Percentiles rank a stretch among this genome's conserved stretches.
phyloP scores from a whole-genome alignment of 192 early-diverging fungal species.

The Coemansia sp. region DNA sequence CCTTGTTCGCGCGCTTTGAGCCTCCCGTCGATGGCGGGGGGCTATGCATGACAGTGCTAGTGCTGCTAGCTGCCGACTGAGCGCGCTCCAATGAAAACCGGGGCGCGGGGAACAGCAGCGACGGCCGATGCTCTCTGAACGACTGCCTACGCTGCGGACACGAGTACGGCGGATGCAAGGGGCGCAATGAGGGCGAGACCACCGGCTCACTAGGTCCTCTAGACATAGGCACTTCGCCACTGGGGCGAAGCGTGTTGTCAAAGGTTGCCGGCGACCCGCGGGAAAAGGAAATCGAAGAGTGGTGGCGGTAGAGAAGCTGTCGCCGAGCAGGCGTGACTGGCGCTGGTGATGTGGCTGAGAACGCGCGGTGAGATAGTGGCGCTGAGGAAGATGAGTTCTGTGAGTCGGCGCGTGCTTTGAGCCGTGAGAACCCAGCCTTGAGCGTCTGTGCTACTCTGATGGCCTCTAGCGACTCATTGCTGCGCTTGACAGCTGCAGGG shows the following conservation, averaged over 20 bases:
- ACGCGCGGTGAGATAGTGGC: constrained; percentile 26
- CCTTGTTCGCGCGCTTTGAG: constrained; percentile 11
- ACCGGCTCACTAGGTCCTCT: neutral
- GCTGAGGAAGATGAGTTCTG: neutral
- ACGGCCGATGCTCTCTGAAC: neutral
- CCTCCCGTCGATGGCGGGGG: neutral
- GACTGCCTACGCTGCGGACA: constrained; percentile 29
- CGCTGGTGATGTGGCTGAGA: constrained; percentile 30
- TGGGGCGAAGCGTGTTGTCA: neutral
- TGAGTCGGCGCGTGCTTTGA: constrained; percentile 41
- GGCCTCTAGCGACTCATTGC: constrained; percentile 38
- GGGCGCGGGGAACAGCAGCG: constrained; percentile 14
- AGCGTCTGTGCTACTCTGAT: constrained; percentile 47
- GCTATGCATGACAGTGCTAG: neutral
- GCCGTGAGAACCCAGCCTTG: constrained; percentile 45
- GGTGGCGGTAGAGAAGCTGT: constrained; percentile 25
- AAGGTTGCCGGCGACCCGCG: neutral
- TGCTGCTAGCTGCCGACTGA: neutral
- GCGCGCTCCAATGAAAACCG: constrained; percentile 7
- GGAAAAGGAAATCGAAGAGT: constrained; percentile 21
- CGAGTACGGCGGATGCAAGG: constrained; percentile 20
- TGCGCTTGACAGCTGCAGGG: constrained; percentile 38
- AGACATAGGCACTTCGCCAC: neutral
- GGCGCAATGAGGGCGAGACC: constrained; percentile 6
- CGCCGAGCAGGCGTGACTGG: constrained; percentile 4